Percentiles rank a stretch among this genome's conserved stretches.
Evolutionary conservation across 768 basidiomycete genomes (phyloP).

Genomic region (Paxillus ammoniavirescens): DNA sequence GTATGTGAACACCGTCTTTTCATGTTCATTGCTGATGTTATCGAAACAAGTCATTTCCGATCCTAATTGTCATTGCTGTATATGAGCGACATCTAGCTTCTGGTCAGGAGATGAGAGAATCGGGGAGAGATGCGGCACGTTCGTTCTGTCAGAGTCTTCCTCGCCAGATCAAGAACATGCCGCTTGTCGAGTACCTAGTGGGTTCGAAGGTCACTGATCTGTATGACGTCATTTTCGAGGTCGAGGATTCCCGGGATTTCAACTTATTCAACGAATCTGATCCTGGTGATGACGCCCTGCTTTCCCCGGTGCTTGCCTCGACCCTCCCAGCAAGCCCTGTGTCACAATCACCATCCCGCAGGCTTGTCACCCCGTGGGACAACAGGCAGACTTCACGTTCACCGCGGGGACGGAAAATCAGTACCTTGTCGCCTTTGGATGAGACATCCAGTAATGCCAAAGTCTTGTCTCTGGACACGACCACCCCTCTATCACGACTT

Average conservation of each 20-base stretch:
- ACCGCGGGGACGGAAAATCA: conserved; percentile 25
- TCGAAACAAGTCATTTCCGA: conserved; percentile 61
- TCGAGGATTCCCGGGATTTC: conserved; percentile 48
- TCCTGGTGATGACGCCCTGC: conserved; percentile 31
- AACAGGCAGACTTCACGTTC: conserved; percentile 8
- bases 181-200: conserved; percentile 73
- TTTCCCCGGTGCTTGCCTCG: conserved; percentile 11
- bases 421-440: conserved; percentile 24
- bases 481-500: conserved; percentile 27
- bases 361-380: conserved; percentile 5
- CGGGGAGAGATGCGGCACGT: conserved; percentile 51
- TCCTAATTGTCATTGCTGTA: conserved; percentile 68
- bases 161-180: conserved; percentile 69
- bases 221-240: conserved; percentile 78
- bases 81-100: conserved; percentile 74
- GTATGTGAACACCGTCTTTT: conserved; percentile 35
- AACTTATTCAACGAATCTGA: conserved; percentile 53
- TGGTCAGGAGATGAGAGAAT: conserved; percentile 49
- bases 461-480: conserved; percentile 27
- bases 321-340: conserved; percentile 7
- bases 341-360: conserved; percentile 7
- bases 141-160: conserved; percentile 64
- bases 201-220: conserved; percentile 65
- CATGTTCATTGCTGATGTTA: neutral
- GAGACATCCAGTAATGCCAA: conserved; percentile 30